Evolutionary conservation across 495 filamentous ascomycete species (phyloP), one percentile per base, ranked within the genome.

Genomic region (Filosporella fistucella): DNA sequence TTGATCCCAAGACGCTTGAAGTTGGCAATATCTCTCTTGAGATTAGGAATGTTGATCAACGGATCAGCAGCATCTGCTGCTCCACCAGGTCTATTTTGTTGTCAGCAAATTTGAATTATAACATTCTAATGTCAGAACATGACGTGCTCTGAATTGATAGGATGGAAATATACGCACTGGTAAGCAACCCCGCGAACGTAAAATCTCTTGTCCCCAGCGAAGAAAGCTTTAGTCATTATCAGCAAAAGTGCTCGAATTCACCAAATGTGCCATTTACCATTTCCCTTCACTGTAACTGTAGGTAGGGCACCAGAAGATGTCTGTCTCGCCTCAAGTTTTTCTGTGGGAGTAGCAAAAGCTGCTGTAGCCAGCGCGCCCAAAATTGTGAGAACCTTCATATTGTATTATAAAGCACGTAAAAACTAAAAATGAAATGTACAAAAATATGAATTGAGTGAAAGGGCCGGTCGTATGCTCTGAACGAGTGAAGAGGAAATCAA

Each of bases 161-260:
- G n/a, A n/a, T n/a, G n/a, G n/a, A n/a, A n/a, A n/a, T n/a, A n/a
- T n/a, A n/a, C n/a, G n/a, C n/a, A n/a, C n/a, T 96, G 91, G 68
- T 95, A 96, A 74, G 96, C 91, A 53, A 97, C 83, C 62, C 91
- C 91, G 34, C 89, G 86, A 41, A 97, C 80, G 65, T 96, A 96
- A 78, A 95, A 97, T 51, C 91, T 84, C 9, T 81, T 65, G 51
- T 77, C 65, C 46, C 88, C 89, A 57, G 84, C 75, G 74, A 90
- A 96, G 77, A 96, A 96, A 42, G 91, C 57, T 60, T 38, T 28
- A 4, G 21, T 59, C 62, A 30, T 64, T 56, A 47, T 68, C 67
- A n/a, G n/a, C n/a, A n/a, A n/a, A n/a, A n/a, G n/a, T n/a, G n/a
- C n/a, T n/a, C n/a, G n/a, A n/a, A n/a, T n/a, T n/a, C n/a, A n/a